Conservation (phyloP, 148 eudicot genomes). For the Talinum fruticosum region DNA sequence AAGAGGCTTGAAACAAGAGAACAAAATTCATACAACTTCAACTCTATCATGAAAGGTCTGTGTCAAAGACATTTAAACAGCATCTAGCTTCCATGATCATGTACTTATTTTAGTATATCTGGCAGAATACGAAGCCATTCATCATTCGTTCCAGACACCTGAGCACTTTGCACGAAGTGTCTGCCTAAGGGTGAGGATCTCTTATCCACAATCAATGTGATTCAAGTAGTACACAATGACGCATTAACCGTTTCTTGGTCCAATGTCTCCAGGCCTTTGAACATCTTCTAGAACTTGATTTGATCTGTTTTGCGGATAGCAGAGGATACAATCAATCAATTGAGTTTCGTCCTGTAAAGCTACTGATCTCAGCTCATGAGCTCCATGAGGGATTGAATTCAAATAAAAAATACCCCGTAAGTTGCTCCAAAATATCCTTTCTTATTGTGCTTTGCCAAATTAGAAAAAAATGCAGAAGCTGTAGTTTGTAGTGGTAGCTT, state of each 20-base stretch:
- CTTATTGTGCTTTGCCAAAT: background rate
- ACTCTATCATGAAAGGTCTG: conserved; percentile 84
- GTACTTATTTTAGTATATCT: conserved; percentile 12
- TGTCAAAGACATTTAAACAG: conserved; percentile 6
- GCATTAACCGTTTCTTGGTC: conserved; percentile 13
- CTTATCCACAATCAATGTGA: background rate
- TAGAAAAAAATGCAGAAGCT: background rate
- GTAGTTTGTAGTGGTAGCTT: background rate
- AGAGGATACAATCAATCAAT: conserved; percentile 69
- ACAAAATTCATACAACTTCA: conserved; percentile 71
- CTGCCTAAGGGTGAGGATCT: conserved; percentile 68
- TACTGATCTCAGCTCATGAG: conserved; percentile 61
- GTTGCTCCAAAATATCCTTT: conserved; percentile 18
- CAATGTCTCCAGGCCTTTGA: conserved; percentile 68
- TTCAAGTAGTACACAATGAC: background rate
- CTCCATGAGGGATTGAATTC: conserved; percentile 70
- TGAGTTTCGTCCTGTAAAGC: conserved; percentile 83
- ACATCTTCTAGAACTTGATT: conserved; percentile 69
- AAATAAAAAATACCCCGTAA: conserved; percentile 68
- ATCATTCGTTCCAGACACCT: conserved; percentile 67
- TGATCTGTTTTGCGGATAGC: conserved; percentile 59
- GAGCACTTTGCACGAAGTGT: conserved; percentile 70
- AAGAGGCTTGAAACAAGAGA: conserved; percentile 87
- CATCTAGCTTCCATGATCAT: background rate
- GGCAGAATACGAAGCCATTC: conserved; percentile 81